phyloP scores from a whole-genome alignment of 192 early-diverging fungal species.

The Allomyces javanicus region DNA sequence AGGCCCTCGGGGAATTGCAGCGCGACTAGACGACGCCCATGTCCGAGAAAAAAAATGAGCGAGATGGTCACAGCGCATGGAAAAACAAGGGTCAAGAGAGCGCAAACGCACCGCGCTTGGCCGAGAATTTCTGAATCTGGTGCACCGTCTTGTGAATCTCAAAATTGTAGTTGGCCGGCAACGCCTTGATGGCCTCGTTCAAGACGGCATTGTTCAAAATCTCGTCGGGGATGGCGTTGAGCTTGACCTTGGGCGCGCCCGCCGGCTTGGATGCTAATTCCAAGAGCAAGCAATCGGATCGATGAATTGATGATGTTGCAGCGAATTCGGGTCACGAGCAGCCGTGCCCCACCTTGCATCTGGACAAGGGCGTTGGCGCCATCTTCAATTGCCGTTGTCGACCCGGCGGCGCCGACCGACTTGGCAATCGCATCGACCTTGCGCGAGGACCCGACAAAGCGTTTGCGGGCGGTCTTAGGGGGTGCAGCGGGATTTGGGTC shows the following conservation, averaged over 20 bases:
- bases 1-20: constrained; percentile 96
- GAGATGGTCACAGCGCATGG: not conserved
- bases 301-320: not conserved
- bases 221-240: constrained; percentile 61
- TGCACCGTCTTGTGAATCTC: constrained; percentile 94
- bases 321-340: not conserved
- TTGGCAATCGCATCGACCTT: not conserved
- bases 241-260: not conserved
- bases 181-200: constrained; percentile 61
- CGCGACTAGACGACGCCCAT: constrained; percentile 35
- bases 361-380: not conserved
- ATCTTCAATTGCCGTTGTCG: not conserved
- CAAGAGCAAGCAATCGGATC: not conserved
- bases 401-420: not conserved
- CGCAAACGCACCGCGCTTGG: constrained; percentile 40
- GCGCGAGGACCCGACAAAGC: not conserved
- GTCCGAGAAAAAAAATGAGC: not conserved
- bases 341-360: too few species aligned
- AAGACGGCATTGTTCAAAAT: constrained; percentile 62
- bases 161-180: constrained; percentile 96
- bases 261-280: not conserved
- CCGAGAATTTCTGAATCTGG: constrained; percentile 52
- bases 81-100: not conserved
- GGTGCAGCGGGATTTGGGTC: not conserved
- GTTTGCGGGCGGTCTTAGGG: not conserved